A percentile compares a stretch with the other conserved stretches of the same genome.
Evolutionary conservation across 805 yeast species (phyloP).

Genomic region (Starmerella ratchasimensis): DNA sequence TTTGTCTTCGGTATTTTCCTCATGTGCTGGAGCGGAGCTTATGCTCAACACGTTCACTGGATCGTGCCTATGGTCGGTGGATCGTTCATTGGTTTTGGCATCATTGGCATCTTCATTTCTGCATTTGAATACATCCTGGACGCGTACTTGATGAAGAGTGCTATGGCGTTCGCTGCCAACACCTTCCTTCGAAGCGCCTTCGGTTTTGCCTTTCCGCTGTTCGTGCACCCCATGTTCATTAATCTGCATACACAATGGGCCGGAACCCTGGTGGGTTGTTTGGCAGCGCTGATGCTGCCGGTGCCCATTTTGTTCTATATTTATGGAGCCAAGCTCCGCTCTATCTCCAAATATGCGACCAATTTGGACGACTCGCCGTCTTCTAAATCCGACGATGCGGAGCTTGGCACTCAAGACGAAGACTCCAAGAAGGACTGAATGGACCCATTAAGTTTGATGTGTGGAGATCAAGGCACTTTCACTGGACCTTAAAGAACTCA

Average conservation of each 20-base stretch:
- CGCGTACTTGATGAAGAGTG: slow-evolving; percentile 55
- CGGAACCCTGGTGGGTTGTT: slow-evolving; percentile 52
- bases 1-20: slow-evolving; percentile 74
- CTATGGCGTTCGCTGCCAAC: slow-evolving; percentile 66
- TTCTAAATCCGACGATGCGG: background rate
- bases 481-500: too few relatives aligned
- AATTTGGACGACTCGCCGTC: slow-evolving; percentile 1
- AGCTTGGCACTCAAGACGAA: too few relatives aligned
- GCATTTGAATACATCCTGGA: slow-evolving; percentile 62
- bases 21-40: slow-evolving; percentile 82
- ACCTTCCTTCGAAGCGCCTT: slow-evolving; percentile 54
- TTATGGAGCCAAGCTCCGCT: slow-evolving; percentile 45
- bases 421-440: too few relatives aligned
- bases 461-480: too few relatives aligned
- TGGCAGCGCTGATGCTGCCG: slow-evolving; percentile 44
- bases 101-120: slow-evolving; percentile 53
- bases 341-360: slow-evolving; percentile 43
- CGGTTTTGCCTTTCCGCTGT: slow-evolving; percentile 61
- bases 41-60: slow-evolving; percentile 60
- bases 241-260: slow-evolving; percentile 68
- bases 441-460: too few relatives aligned
- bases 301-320: slow-evolving; percentile 54
- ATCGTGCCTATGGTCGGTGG: slow-evolving; percentile 63
- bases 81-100: slow-evolving; percentile 50
- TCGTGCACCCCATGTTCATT: slow-evolving; percentile 56